These are phyloP conservation scores for Bryoglossum gracile DNA, from an alignment of 495 filamentous ascomycete species.

Conservation along the genomic window DNA sequence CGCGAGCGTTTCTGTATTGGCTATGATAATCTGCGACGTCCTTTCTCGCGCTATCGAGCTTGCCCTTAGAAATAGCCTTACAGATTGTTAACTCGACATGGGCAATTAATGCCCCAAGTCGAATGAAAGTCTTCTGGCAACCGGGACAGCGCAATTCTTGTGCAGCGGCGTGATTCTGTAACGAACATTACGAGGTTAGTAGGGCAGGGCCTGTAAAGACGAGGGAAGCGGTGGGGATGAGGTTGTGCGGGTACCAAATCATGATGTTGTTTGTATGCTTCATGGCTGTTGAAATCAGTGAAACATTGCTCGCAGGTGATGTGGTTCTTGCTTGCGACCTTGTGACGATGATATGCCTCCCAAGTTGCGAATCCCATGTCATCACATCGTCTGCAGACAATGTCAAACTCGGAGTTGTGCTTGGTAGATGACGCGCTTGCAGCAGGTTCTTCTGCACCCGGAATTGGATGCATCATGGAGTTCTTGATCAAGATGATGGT, in stretches of 20 bases:
- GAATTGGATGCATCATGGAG: too few species aligned
- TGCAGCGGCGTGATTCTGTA: constrained; percentile 14
- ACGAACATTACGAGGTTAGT: too few species aligned
- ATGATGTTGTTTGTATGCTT: constrained; percentile 13
- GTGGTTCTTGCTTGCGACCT: constrained; percentile 5
- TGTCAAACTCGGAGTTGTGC: background rate
- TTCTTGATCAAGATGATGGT: too few species aligned
- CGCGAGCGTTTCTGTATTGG: background rate
- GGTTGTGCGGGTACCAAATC: too few species aligned
- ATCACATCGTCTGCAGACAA: constrained; percentile 9
- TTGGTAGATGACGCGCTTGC: background rate
- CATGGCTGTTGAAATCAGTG: constrained; percentile 12
- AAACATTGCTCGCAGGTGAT: constrained; percentile 13
- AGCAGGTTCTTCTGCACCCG: too few species aligned
- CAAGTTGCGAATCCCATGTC: constrained; percentile 3
- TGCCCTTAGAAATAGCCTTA: background rate
- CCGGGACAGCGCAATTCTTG: constrained; percentile 13
- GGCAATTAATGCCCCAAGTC: constrained; percentile 10
- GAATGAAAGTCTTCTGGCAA: constrained; percentile 12
- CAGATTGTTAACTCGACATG: constrained; percentile 17
- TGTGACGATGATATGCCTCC: constrained; percentile 11
- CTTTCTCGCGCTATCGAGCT: background rate
- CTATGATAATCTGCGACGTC: background rate
- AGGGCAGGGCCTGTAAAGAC: background rate
- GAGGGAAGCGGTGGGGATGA: background rate